These are phyloP conservation scores for Dryadomyces sulphureus DNA, from an alignment of 2,329 filamentous ascomycete genomes.

Conservation along the genomic window DNA sequence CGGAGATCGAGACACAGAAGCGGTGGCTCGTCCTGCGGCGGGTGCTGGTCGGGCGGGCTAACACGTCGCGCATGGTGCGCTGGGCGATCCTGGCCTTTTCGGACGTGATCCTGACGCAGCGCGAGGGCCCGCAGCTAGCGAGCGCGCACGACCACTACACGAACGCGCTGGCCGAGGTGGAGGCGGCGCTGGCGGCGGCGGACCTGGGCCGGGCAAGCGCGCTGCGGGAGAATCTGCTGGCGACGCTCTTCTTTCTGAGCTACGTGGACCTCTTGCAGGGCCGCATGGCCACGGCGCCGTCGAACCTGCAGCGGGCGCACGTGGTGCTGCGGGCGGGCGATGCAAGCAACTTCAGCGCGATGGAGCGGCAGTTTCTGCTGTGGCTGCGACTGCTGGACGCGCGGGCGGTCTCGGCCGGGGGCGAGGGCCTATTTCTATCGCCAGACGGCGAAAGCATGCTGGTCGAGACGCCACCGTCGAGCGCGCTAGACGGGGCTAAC, in stretches of 20 bases:
- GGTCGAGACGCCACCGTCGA: conserved; percentile 26
- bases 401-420: conserved; percentile 38
- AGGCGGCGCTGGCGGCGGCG: neutral
- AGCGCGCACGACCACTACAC: conserved; percentile 23
- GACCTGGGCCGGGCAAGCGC: conserved; percentile 16
- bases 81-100: conserved; percentile 37
- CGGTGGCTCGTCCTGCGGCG: conserved; percentile 35
- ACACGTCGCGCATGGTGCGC: conserved; percentile 28
- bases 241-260: conserved; percentile 36
- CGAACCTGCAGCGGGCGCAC: conserved; percentile 34
- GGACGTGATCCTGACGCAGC: conserved; percentile 25
- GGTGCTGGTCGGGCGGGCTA: conserved; percentile 30
- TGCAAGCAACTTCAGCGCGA: conserved; percentile 19
- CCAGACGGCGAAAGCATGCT: conserved; percentile 31
- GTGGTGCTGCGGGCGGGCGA: conserved; percentile 27
- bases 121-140: conserved; percentile 17
- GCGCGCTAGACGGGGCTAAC: conserved; percentile 16
- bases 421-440: conserved; percentile 36
- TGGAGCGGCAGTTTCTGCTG: conserved; percentile 33
- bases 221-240: conserved; percentile 27
- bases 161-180: conserved; percentile 20
- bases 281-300: conserved; percentile 28
- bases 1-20: conserved; percentile 35
- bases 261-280: conserved; percentile 35
- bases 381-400: conserved; percentile 42